Conservation (phyloP, 805 yeast genomes). For the Yarrowia divulgata region DNA sequence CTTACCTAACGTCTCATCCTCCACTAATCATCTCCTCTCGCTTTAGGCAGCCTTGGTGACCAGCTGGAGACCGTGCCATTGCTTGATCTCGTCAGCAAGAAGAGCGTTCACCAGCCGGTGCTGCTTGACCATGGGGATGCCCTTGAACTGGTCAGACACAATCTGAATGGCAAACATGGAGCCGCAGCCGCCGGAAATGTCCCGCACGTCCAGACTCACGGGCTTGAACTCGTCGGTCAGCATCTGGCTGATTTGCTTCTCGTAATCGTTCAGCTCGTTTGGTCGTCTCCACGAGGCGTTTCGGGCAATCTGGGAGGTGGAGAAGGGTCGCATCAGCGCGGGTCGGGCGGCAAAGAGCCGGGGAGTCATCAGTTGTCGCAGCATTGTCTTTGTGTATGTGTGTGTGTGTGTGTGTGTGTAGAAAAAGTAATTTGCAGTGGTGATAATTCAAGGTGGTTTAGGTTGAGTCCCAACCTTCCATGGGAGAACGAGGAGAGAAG, state of each 20-base stretch:
- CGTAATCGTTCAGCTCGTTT: constrained; percentile 63
- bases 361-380: constrained; percentile 24
- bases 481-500: neutral
- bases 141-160: constrained; percentile 76
- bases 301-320: constrained; percentile 26
- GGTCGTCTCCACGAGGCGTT: constrained; percentile 38
- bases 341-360: constrained; percentile 11
- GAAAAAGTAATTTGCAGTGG: constrained; percentile 23
- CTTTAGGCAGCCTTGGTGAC: constrained; percentile 63
- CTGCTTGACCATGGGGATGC: constrained; percentile 85
- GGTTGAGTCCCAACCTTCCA: constrained; percentile 10
- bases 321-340: constrained; percentile 12
- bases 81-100: constrained; percentile 80
- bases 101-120: constrained; percentile 86
- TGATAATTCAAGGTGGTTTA: constrained; percentile 20
- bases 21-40: neutral
- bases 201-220: constrained; percentile 67
- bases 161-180: constrained; percentile 93
- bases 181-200: constrained; percentile 96
- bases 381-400: constrained; percentile 7
- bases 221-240: constrained; percentile 68
- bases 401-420: neutral
- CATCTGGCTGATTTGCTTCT: constrained; percentile 65
- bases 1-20: neutral
- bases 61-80: constrained; percentile 96